A percentile compares a stretch with the other conserved stretches of the same genome.
Conservation (phyloP, 805 yeast species). For the Danielia oregonensis region DNA sequence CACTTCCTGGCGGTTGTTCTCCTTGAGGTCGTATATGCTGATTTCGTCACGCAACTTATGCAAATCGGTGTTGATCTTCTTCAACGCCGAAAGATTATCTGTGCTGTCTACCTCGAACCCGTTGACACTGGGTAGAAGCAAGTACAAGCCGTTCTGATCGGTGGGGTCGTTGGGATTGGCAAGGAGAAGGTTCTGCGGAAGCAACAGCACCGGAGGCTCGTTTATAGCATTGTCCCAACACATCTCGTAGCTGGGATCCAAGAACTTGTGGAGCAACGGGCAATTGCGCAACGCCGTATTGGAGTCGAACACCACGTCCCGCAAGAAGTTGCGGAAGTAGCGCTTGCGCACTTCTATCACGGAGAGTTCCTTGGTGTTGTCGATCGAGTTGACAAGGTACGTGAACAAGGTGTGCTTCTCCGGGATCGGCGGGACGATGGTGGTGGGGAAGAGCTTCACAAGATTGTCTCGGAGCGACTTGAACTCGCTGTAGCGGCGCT, state of each 20-base stretch:
- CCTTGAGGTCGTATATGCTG: slow-evolving; percentile 24
- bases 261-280: slow-evolving; percentile 40
- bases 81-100: slow-evolving; percentile 30
- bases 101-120: slow-evolving; percentile 32
- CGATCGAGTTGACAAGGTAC: slow-evolving; percentile 37
- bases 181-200: slow-evolving; percentile 46
- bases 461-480: slow-evolving; percentile 39
- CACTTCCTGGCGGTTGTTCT: slow-evolving; percentile 9
- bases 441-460: slow-evolving; percentile 36
- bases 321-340: slow-evolving; percentile 41
- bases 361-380: slow-evolving; percentile 30
- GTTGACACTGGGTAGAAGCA: slow-evolving; percentile 43
- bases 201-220: slow-evolving; percentile 41
- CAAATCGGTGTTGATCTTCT: slow-evolving; percentile 34
- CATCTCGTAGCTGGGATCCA: slow-evolving; percentile 48
- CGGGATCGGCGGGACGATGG: slow-evolving; percentile 42
- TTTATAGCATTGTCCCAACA: slow-evolving; percentile 50
- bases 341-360: slow-evolving; percentile 49
- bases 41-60: slow-evolving; percentile 31
- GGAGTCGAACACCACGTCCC: slow-evolving; percentile 33
- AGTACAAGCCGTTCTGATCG: slow-evolving; percentile 50
- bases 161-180: slow-evolving; percentile 51
- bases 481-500: slow-evolving; percentile 42
- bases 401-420: slow-evolving; percentile 46
- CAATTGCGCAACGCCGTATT: slow-evolving; percentile 30